Evolutionary conservation across 176 grass and related monocot genomes (phyloP), one percentile per base, ranked within the genome.

Genomic region (Triticum timopheevii): DNA sequence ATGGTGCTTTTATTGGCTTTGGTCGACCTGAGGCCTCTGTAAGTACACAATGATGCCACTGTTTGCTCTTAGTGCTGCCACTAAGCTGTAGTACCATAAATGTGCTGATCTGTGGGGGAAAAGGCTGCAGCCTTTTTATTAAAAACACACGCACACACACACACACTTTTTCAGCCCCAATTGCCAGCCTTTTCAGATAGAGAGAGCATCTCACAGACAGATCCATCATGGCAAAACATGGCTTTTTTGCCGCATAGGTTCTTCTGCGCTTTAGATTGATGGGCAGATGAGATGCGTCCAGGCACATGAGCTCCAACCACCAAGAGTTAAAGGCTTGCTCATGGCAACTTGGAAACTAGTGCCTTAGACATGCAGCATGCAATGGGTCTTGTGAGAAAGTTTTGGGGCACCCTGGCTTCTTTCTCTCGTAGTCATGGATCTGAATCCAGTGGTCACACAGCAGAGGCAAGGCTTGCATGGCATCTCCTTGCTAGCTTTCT

Each of bases 311-410:
- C 56, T 69, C 69, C 84, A 84, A 87, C 65, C 30, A 84, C 75
- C 35, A 39, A 65, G 28, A 73, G 66, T 78, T 84, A 73, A 87
- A 84, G 42, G 87, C 33, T 90, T 84, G 69, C 66, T 38, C 34
- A 54, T 80, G 89, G 81, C 87, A 82, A 52, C 52, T 86, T 80
- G 89, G 80, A 84, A 82, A 50, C 52, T 86, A 54, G 61, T 79
- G 44, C 68, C 63, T 82, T 89, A 62, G 86, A 52, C 78, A 85
- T 84, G 66, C 66, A 81, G 12, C 73, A 52, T 78, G 73, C 35
- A 45, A 61, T 67, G 24, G 45, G 70, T 35, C 49, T 62, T 49
- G 49, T 10, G 13, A 13, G 47, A 79, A 56, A 68, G 56, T 20
- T 71, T 25, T 33, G n/a, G 7, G 34, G 74, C 81, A 73, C 50